Base-by-base conservation (phyloP, 805 yeast species). In the Nakazawaea pomicola region DNA sequence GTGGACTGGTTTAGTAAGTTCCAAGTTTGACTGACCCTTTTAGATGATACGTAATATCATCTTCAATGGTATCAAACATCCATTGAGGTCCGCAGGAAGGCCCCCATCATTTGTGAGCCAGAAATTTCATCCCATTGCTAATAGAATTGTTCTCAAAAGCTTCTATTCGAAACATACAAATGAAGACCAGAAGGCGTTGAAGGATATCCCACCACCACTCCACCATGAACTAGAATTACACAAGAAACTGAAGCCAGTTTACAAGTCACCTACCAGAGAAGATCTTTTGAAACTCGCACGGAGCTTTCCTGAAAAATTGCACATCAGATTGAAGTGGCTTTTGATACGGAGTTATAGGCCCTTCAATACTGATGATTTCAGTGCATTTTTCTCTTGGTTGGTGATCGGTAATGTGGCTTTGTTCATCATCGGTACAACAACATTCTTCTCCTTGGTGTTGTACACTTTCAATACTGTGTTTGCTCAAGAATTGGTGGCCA, bases 381-480 rank as follows among this genome's bases (percentile, higher is more conserved):
- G 88, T 27, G 98, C 98, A 3, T 70, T 93, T 47, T 77, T 91
- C 44, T 85, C 96, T 6, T 90, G 98, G 96, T 65, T 93, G 21
- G 74, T 93, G 36, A 81, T 93, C 56, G 95, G 96, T 3, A 91
- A 93, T 54, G 80, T 84, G 2, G 58, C 87, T 7, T 68, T 95
- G 63, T 72, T 93, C 40, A 64, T 88, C 16, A 62, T 90, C 19
- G 97, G 91, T 8, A 91, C 99, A 9, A 93, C 99, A 1, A 88
- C 98, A 1, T 91, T 91, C 57, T 76, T 87, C 20, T 89, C 97
- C 4, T 56, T 89, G 33, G 69, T 90, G 1, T 70, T 93, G 10
- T 79, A 82, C 58, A 70, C 90, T 3, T 62, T 84, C 57, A 89
- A 90, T 57, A 83, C 96, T 1, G 83, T 88, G 9, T 80, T 87